A percentile compares a stretch with the other conserved stretches of the same genome.
These are phyloP conservation scores for Fusarium sororula DNA, from an alignment of 2,329 filamentous ascomycete genomes.

Conservation along the genomic window DNA sequence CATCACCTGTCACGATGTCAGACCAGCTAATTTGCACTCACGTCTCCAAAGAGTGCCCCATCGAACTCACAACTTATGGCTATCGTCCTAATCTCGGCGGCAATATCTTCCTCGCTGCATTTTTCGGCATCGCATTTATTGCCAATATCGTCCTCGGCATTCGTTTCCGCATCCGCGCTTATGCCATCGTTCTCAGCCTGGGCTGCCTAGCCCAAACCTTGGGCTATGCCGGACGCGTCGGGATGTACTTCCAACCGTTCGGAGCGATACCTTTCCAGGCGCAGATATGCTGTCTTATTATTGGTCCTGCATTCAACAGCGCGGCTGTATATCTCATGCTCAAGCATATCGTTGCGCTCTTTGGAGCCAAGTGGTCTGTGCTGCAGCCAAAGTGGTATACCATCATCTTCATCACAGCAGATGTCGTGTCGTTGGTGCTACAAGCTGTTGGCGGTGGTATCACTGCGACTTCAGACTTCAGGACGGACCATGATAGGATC, in stretches of 20 bases:
- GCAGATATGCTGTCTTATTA: slow-evolving; percentile 6
- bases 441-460: slow-evolving; percentile 12
- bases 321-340: slow-evolving; percentile 18
- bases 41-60: neutral
- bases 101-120: neutral
- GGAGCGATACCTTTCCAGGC: neutral
- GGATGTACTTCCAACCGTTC: slow-evolving; percentile 10
- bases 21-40: neutral
- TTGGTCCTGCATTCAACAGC: slow-evolving; percentile 14
- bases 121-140: neutral
- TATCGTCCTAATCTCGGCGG: slow-evolving; percentile 1
- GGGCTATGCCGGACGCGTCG: neutral
- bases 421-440: neutral
- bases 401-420: slow-evolving; percentile 6
- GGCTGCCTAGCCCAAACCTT: neutral
- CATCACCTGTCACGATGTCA: neutral
- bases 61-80: neutral
- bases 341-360: neutral
- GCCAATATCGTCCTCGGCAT: neutral
- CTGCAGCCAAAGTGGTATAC: slow-evolving; percentile 12
- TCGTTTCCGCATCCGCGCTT: neutral
- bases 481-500: neutral
- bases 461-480: neutral
- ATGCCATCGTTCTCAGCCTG: neutral
- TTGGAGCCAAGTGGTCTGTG: slow-evolving; percentile 2